Percentiles rank a stretch among this genome's conserved stretches.
phyloP scores from a whole-genome alignment of 2,329 filamentous ascomycete species.

The Exophiala sideris region DNA sequence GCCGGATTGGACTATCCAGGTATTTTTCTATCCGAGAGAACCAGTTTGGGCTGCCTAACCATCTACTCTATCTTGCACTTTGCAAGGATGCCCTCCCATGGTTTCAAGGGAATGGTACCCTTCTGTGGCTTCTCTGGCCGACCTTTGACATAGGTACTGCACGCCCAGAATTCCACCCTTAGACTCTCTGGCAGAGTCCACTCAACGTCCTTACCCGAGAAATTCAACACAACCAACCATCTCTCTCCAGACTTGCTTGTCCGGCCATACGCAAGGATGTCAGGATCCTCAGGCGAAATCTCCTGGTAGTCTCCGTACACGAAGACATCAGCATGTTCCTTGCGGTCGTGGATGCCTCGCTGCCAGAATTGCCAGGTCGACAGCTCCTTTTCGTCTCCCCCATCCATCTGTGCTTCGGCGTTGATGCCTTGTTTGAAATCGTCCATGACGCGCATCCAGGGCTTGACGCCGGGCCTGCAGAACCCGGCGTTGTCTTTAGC shows the following conservation, averaged over 20 bases:
- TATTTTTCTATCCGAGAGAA: not conserved
- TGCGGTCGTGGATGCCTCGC: constrained; percentile 23
- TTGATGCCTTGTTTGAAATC: constrained; percentile 54
- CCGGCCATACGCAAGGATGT: constrained; percentile 24
- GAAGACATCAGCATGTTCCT: constrained; percentile 27
- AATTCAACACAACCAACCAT: constrained; percentile 29
- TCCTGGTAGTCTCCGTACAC: constrained; percentile 29
- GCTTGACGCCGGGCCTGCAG: constrained; percentile 30
- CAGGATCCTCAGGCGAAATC: constrained; percentile 18
- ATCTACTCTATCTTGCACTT: constrained; percentile 12
- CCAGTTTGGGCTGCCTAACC: not conserved
- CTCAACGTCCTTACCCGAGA: constrained; percentile 26
- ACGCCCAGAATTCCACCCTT: constrained; percentile 23
- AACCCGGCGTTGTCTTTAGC: constrained; percentile 26
- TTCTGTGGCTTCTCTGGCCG: constrained; percentile 19
- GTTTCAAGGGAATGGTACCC: constrained; percentile 18
- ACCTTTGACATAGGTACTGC: constrained; percentile 24
- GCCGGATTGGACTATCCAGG: too few species aligned
- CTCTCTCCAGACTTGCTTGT: constrained; percentile 16
- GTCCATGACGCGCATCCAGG: constrained; percentile 62
- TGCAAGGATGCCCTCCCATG: constrained; percentile 29
- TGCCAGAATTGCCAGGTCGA: constrained; percentile 30
- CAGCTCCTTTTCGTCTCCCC: constrained; percentile 25
- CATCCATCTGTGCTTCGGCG: constrained; percentile 52
- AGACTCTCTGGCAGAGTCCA: constrained; percentile 24